A percentile compares a stretch with the other conserved stretches of the same genome.
Evolutionary conservation across 768 basidiomycete genomes (phyloP).

Genomic region (Boletus insuetus): DNA sequence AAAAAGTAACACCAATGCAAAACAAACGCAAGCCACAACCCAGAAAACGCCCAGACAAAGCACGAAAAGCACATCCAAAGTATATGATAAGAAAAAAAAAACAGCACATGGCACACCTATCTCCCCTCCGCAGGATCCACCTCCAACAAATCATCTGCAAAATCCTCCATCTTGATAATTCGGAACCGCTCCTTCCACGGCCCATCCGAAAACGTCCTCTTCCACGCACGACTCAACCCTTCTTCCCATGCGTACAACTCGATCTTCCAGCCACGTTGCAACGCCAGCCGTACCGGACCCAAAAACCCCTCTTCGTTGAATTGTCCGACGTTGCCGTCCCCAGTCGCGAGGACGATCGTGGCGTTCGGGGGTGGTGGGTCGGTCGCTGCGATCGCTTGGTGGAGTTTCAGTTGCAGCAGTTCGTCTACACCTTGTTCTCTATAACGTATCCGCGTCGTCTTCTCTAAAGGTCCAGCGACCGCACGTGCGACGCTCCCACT

Average conservation of each 20-base stretch:
- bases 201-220: slow-evolving; percentile 62
- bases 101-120: slow-evolving; percentile 6
- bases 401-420: slow-evolving; percentile 86
- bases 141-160: slow-evolving; percentile 58
- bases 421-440: slow-evolving; percentile 96
- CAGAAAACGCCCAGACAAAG: too few relatives aligned
- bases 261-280: slow-evolving; percentile 91
- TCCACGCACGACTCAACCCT: slow-evolving; percentile 77
- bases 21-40: too few relatives aligned
- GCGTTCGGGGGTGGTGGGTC: slow-evolving; percentile 62
- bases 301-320: slow-evolving; percentile 93
- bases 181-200: slow-evolving; percentile 43
- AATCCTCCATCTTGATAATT: slow-evolving; percentile 66
- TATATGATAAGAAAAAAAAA: too few relatives aligned
- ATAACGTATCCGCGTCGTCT: slow-evolving; percentile 51
- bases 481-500: not conserved
- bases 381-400: slow-evolving; percentile 75
- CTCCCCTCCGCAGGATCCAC: slow-evolving; percentile 23
- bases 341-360: slow-evolving; percentile 90
- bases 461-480: slow-evolving; percentile 8
- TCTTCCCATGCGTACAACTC: slow-evolving; percentile 93
- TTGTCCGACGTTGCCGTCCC: slow-evolving; percentile 89
- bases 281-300: slow-evolving; percentile 79
- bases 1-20: too few relatives aligned
- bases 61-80: too few relatives aligned